Evolutionary conservation across 1,139 yeast genomes (phyloP).

Genomic region (Candida tunisiensis): DNA sequence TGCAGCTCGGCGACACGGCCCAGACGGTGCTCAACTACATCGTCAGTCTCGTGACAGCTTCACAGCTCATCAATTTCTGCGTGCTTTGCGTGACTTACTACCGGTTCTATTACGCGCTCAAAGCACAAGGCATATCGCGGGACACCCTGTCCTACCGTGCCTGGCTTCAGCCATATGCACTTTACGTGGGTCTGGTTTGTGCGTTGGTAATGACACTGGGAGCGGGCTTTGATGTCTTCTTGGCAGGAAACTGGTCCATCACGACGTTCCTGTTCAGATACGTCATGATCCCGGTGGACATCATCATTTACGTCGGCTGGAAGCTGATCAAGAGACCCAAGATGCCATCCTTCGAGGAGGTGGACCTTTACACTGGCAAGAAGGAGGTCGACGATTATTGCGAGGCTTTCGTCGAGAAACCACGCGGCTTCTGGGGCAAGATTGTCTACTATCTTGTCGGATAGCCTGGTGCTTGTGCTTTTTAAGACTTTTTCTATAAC

Average conservation of each 20-base stretch:
- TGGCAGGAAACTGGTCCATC: slow-evolving; percentile 44
- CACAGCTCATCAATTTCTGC: slow-evolving; percentile 58
- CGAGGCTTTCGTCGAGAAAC: slow-evolving; percentile 3
- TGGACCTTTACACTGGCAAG: slow-evolving; percentile 38
- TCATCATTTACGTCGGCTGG: slow-evolving; percentile 38
- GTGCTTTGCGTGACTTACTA: slow-evolving; percentile 46
- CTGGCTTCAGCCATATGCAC: slow-evolving; percentile 41
- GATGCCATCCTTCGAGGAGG: slow-evolving; percentile 31
- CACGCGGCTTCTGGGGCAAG: too few relatives aligned
- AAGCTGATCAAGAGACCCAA: slow-evolving; percentile 36
- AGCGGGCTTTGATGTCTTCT: slow-evolving; percentile 51
- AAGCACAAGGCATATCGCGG: slow-evolving; percentile 40
- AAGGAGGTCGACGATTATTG: slow-evolving; percentile 33
- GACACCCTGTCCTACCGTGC: slow-evolving; percentile 36
- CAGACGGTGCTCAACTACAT: slow-evolving; percentile 59
- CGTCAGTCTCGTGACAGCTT: slow-evolving; percentile 61
- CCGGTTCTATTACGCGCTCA: slow-evolving; percentile 46
- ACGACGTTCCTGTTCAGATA: slow-evolving; percentile 50
- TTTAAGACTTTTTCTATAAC: neutral
- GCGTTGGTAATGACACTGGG: slow-evolving; percentile 46
- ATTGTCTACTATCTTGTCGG: slow-evolving; percentile 5
- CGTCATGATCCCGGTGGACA: slow-evolving; percentile 47
- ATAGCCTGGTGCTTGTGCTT: slow-evolving; percentile 3
- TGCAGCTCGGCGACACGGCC: slow-evolving; percentile 45
- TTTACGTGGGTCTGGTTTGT: slow-evolving; percentile 24